Evolutionary conservation across 768 basidiomycete species (phyloP), one percentile per base, ranked within the genome.

Genomic region (Hortiboletus flavorubellus): DNA sequence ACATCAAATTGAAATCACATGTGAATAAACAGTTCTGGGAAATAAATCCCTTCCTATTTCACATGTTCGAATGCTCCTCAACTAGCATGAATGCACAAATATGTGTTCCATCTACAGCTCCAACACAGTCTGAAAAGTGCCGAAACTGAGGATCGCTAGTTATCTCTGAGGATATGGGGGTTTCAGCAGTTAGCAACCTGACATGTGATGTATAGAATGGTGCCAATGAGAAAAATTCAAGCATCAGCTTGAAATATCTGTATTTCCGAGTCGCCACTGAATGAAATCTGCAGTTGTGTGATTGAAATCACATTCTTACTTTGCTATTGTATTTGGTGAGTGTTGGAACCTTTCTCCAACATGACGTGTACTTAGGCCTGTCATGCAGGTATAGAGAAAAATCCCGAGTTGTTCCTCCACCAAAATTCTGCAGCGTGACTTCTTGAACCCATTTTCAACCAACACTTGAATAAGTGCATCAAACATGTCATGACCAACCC

Each of bases 11-110:
- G 4, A 59, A 56, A 46, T 66, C 47, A 14, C 65, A 66, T 0
- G 49, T 7, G 5, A 63, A 63, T 0, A 67, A 49, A 7, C 53
- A 61, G 12, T 67, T 67, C 23, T 65, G 64, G 0, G 59, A 60
- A 5, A 65, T n/a, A 2, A 15, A 49, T 2, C 65, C 60, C 39
- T 65, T 61, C 14, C 15, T 29, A 30, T 65, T 63, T 2, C 41
- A 16, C 52, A 62, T 56, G 11, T 51, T 18, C 1, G 23, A 16
- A 14, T 60, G 59, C 1, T 59, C 54, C 8, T 49, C 44, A 9
- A 21, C 15, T 5, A n/a, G 47, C 3, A 40, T 23, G 8, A 51
- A 50, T 5, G 31, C 56, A n/a, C 3, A 37, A 11, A 55, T 44
- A 10, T 44, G 43, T 10, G 29, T 44, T 5, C 43, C 43, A 44